Base-by-base conservation (phyloP, 2,329 filamentous ascomycete species). In the Arthrobotrys musiformis region DNA sequence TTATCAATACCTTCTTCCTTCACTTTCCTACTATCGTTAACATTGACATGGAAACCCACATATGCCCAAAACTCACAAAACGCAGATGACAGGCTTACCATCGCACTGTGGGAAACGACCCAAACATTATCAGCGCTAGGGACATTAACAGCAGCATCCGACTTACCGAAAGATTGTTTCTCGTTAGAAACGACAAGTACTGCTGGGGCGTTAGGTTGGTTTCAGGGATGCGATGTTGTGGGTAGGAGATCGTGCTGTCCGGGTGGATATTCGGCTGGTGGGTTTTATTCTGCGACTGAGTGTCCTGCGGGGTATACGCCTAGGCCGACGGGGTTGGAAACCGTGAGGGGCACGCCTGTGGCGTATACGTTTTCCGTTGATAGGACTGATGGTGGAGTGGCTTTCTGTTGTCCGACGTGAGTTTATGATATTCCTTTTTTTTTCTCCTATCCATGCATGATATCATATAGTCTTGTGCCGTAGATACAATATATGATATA, bases 301-400 rank as follows among this genome's bases (percentile, higher is more conserved):
- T 58, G 54, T 40, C 54, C 54, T n/a, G 9, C 6, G 17, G 52
- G 54, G 13, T 58, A 58, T 58, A 58, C 54, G n/a, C 54, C 17
- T 15, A 30, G 54, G 7, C 50, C 50, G 28, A 56, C 50, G 7
- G 30, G n/a, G n/a, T 24, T 40, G 19, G 54, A 40, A n/a, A 58
- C 54, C 9, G 30, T 37, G 19, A 17, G 13, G 11, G 52, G 52
- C 7, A 58, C 50, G 15, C 50, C 50, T 3, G 50, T 56, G 50
- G 50, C n/a, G 11, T 37, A 24, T 26, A 40, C 54, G 0, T 37
- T 58, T 26, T 58, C 54, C 11, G 54, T 58, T 11, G 54, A 58
- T 40, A 40, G 54, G 33, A 58, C 54, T 4, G 9, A 2, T 11
- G 30, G n/a, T 26, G 13, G 17, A 7, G 54, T 40, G 19, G 19